Conservation (phyloP, 2,329 filamentous ascomycete genomes). For the Neofusicoccum cordaticola region DNA sequence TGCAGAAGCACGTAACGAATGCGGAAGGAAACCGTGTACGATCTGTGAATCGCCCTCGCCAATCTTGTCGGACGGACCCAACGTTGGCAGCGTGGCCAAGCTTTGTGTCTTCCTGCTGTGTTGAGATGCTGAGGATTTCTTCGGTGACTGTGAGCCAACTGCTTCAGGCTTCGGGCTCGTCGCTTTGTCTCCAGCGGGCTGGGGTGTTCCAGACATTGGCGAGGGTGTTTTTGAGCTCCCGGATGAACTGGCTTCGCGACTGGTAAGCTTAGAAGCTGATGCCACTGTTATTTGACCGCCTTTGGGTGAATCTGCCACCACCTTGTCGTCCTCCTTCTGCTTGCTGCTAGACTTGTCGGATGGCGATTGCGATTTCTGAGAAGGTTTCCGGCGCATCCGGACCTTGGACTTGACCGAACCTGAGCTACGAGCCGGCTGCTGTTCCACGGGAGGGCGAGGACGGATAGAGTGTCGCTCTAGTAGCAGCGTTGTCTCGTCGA, state of each 20-base stretch:
- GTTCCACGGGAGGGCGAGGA: not conserved
- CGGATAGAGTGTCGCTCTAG: constrained; percentile 1
- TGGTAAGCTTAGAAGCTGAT: not conserved
- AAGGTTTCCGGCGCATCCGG: constrained; percentile 27
- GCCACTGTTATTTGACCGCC: not conserved
- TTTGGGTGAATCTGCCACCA: constrained; percentile 14
- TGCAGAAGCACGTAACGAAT: constrained; percentile 25
- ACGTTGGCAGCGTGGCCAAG: constrained; percentile 13
- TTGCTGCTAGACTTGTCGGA: constrained; percentile 24
- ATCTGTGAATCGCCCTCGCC: constrained; percentile 81
- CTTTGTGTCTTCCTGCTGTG: not conserved
- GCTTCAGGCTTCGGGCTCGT: constrained; percentile 18
- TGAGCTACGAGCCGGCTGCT: not conserved
- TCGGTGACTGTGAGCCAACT: constrained; percentile 12
- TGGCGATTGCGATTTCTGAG: constrained; percentile 20
- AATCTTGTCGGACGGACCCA: constrained; percentile 55
- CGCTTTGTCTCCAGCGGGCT: constrained; percentile 14
- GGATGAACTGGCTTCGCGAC: not conserved
- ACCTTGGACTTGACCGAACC: constrained; percentile 33
- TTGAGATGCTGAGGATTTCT: not conserved
- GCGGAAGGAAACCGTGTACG: constrained; percentile 65
- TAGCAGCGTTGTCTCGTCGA: not conserved
- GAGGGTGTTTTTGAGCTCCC: constrained; percentile 20
- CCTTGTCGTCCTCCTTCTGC: constrained; percentile 20
- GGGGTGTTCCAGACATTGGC: constrained; percentile 14